A percentile compares a stretch with the other conserved stretches of the same genome.
These are phyloP conservation scores for Claviceps capensis DNA, from an alignment of 2,329 filamentous ascomycete species.

Conservation along the genomic window DNA sequence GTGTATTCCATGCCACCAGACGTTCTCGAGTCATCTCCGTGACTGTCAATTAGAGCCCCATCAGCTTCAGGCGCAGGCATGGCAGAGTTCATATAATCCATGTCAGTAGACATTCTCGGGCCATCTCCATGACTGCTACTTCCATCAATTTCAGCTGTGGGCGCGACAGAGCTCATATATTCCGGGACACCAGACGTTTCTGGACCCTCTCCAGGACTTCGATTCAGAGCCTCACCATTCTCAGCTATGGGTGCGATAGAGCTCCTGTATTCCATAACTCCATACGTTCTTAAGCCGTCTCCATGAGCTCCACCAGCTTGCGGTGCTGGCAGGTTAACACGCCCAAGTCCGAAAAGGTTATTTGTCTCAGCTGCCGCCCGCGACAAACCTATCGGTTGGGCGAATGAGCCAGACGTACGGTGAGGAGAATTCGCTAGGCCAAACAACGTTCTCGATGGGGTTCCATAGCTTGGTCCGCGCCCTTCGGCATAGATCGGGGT, in stretches of 20 bases:
- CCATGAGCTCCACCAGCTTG: background rate
- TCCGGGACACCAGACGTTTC: too few relatives aligned
- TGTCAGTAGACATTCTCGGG: too few relatives aligned
- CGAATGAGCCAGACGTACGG: background rate
- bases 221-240: background rate
- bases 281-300: background rate
- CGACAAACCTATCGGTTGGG: background rate
- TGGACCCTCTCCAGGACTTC: too few relatives aligned
- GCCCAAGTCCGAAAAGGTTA: constrained; percentile 1
- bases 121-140: background rate
- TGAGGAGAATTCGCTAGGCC: background rate
- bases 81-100: too few relatives aligned
- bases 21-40: too few relatives aligned
- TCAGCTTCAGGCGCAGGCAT: too few relatives aligned
- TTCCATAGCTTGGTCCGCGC: background rate
- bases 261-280: background rate
- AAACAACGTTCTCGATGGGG: constrained; percentile 8
- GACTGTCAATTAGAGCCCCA: too few relatives aligned
- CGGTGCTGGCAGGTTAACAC: background rate
- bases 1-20: too few relatives aligned
- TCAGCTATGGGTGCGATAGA: background rate
- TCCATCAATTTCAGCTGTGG: background rate
- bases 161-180: background rate
- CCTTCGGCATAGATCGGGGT: background rate
- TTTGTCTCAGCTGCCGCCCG: background rate